Evolutionary conservation across 768 basidiomycete species (phyloP), one percentile per base, ranked within the genome.

Genomic region (Suillus subalutaceus): DNA sequence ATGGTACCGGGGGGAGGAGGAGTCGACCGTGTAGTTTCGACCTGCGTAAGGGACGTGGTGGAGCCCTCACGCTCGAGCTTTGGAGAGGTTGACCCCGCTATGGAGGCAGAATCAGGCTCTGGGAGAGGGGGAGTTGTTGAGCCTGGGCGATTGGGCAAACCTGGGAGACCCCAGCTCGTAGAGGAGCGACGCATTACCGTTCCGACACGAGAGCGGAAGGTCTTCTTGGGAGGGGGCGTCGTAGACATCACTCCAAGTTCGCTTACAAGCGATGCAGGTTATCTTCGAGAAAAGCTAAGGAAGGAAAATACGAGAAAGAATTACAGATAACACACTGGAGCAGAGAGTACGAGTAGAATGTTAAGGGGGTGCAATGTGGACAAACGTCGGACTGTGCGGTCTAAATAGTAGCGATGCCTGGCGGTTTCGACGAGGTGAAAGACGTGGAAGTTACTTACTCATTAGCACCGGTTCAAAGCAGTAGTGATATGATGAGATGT

Each of bases 141-240:
- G 35, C 20, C 50, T 6, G 63, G 68, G 64, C 68, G 80, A 64
- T 71, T 68, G 58, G 60, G 85, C 75, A 67, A 77, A 44, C 70
- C 68, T 23, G 76, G 76, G 48, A 87, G 78, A 48, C 77, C 75
- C 67, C 89, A 80, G 10, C 83, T 78, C 4, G 86, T 84, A 20
- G 90, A 90, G 4, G 88, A 84, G 62, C 89, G 86, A 9, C 88
- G 84, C 73, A 90, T 80, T 62, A 80, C 85, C 58, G 81, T 83
- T 60, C 86, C 86, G 79, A 90, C 84, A 60, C 90, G 88, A 48
- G 81, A 77, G 76, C 90, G 88, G 72, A 85, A 80, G 55, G 84
- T 80, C 2, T 69, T 70, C 64, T 77, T 77, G 72, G 79, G 84
- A 62, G 74, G 75, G 8, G 78, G 71, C 26, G 74, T 73, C 60